Evolutionary conservation across 495 filamentous ascomycete genomes (phyloP), one percentile per base, ranked within the genome.

Genomic region (Aspergillus sclerotiicarbonarius): DNA sequence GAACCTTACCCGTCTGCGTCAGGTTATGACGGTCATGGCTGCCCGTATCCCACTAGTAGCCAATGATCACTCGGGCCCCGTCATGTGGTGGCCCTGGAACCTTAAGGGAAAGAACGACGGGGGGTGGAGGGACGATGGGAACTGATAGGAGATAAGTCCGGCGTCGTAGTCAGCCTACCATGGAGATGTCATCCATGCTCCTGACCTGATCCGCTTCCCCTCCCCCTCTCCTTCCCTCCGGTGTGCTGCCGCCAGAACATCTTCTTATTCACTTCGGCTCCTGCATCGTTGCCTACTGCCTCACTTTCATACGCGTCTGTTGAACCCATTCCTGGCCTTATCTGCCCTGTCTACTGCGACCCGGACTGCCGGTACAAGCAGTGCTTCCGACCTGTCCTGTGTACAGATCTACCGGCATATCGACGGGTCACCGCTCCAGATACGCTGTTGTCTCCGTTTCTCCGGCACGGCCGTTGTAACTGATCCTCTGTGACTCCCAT

Each of bases 151-250:
- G 39, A 30, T 44, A 59, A 51, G 49, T 51, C 49, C 29, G 30
- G 13, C 30, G 35, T 44, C 20, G 45, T 55, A 51, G 58, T 61
- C 58, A 61, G 55, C 56, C 53, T 46, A 58, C 57, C 58, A 55
- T 43, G 50, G 59, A 43, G 56, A 58, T 61, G 59, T 65, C 62
- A 66, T 60, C 58, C 52, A 61, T 55, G 54, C 65, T 68, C 63
- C 61, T 64, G 61, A 65, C 66, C 63, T 62, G 60, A 57, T 53
- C 52, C 51, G 59, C 31, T 61, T 61, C 61, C 55, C 55, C 62
- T 65, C 56, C 64, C 60, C 66, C 61, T 56, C 48, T 51, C 63
- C 54, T 56, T 55, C 53, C 58, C 53, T 61, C 56, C 59, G n/a
- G 43, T 57, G 53, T 56, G n/a, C 21, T 51, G 16, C 44, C 46